Conservation (phyloP, 108 stramenopile genomes). For the Fragilaria radians region DNA sequence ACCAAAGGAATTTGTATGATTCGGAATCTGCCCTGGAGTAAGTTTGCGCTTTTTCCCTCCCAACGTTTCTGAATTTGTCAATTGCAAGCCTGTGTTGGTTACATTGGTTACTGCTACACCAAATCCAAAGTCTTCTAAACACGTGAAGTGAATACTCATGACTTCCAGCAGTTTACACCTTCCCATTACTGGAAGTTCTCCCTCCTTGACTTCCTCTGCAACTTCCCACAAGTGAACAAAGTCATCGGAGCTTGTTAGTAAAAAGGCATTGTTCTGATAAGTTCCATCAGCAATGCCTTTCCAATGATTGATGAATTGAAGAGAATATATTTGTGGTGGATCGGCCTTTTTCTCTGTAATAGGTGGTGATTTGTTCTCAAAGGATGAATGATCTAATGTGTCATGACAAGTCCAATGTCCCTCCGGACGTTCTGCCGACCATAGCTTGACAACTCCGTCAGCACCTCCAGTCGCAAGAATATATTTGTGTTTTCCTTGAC, state of each 20-base stretch:
- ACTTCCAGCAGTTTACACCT: conserved; percentile 33
- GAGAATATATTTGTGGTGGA: conserved; percentile 67
- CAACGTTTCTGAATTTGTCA: neutral
- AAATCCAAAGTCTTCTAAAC: conserved; percentile 21
- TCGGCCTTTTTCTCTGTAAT: conserved; percentile 7
- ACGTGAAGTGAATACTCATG: conserved; percentile 44
- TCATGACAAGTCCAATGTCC: conserved; percentile 26
- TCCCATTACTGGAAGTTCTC: conserved; percentile 4
- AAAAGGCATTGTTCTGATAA: conserved; percentile 24
- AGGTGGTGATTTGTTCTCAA: conserved; percentile 1
- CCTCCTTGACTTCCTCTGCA: neutral
- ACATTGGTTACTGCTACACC: conserved; percentile 42
- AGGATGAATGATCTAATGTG: conserved; percentile 25
- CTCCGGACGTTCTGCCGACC: conserved; percentile 8
- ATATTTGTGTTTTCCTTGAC: conserved; percentile 10
- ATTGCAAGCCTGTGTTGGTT: conserved; percentile 16
- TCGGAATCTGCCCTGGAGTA: conserved; percentile 10
- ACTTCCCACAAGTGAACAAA: conserved; percentile 74
- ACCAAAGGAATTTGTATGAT: conserved; percentile 41
- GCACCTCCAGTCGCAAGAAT: conserved; percentile 40
- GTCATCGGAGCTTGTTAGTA: conserved; percentile 77
- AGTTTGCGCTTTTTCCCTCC: conserved; percentile 1
- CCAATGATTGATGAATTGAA: conserved; percentile 77
- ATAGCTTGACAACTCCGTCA: conserved; percentile 41
- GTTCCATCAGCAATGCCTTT: conserved; percentile 8